phyloP scores from a whole-genome alignment of 108 stramenopile genomes.

The Cyclotella distinguenda region DNA sequence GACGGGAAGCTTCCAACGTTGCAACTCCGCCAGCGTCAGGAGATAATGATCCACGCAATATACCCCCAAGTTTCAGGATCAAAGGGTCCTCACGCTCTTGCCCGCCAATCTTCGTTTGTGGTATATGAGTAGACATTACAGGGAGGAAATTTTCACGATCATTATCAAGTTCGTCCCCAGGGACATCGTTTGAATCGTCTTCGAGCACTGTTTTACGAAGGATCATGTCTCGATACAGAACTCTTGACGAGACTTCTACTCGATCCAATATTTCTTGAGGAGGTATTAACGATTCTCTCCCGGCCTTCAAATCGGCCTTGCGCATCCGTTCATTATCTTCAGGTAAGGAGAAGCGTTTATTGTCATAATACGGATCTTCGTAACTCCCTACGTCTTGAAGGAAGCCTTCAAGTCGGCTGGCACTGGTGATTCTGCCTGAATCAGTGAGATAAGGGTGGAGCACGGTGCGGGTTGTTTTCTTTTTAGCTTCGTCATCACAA shows the following conservation, averaged over 20 bases:
- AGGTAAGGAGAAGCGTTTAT: constrained; percentile 50
- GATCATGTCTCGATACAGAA: constrained; percentile 66
- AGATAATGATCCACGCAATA: constrained; percentile 38
- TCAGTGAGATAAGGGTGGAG: constrained; percentile 88
- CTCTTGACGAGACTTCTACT: constrained; percentile 28
- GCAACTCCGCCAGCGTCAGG: constrained; percentile 38
- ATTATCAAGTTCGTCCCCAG: neutral
- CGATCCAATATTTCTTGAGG: constrained; percentile 65
- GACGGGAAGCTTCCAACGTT: constrained; percentile 5
- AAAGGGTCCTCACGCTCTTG: constrained; percentile 24
- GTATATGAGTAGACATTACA: constrained; percentile 26
- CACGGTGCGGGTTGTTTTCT: constrained; percentile 4
- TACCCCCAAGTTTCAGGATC: constrained; percentile 37
- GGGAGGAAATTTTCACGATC: constrained; percentile 21
- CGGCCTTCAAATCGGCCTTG: constrained; percentile 54
- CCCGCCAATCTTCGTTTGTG: constrained; percentile 1
- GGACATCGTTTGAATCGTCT: neutral
- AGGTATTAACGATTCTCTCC: constrained; percentile 61
- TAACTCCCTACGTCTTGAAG: constrained; percentile 67
- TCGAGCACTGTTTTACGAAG: constrained; percentile 17
- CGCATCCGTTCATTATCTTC: constrained; percentile 59
- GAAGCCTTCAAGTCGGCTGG: constrained; percentile 74
- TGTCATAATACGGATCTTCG: constrained; percentile 76
- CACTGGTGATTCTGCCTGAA: constrained; percentile 68
- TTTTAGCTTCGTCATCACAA: neutral